Conservation (phyloP, 352 stramenopile species). For the Pythium phragmitis region DNA sequence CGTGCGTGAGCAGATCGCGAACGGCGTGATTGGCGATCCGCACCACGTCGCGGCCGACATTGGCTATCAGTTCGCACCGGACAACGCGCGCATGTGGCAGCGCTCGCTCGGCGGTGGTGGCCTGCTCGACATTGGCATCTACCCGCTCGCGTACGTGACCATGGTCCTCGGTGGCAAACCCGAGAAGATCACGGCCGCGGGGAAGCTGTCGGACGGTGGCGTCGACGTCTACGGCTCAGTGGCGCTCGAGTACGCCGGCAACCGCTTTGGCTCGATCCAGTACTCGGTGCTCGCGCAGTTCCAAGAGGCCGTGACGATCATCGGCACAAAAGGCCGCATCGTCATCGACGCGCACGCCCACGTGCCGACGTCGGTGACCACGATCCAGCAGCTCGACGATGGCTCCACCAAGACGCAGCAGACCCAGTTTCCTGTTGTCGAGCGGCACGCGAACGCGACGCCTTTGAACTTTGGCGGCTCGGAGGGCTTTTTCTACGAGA, state of each 20-base stretch:
- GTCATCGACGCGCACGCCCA: constrained; percentile 62
- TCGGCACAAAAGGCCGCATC: constrained; percentile 73
- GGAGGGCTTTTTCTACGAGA: constrained; percentile 81
- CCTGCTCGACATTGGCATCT: constrained; percentile 76
- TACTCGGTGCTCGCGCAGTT: constrained; percentile 62
- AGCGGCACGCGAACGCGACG: constrained; percentile 32
- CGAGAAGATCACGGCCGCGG: constrained; percentile 45
- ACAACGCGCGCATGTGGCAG: constrained; percentile 61
- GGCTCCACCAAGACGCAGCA: constrained; percentile 31
- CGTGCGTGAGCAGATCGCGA: constrained; percentile 54
- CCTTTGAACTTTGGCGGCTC: constrained; percentile 64
- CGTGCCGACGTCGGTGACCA: constrained; percentile 45
- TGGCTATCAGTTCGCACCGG: constrained; percentile 47
- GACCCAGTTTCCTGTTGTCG: constrained; percentile 45
- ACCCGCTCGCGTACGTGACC: constrained; percentile 67
- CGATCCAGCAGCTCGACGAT: constrained; percentile 35
- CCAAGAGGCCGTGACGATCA: constrained; percentile 67
- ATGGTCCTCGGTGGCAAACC: constrained; percentile 57
- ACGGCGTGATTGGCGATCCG: constrained; percentile 62
- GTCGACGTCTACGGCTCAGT: constrained; percentile 57
- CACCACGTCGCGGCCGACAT: constrained; percentile 74
- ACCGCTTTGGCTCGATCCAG: constrained; percentile 50
- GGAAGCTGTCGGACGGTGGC: constrained; percentile 44
- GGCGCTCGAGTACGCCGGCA: constrained; percentile 48
- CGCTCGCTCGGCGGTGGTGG: constrained; percentile 71